Evolutionary conservation across 2,329 filamentous ascomycete species (phyloP), one percentile per base, ranked within the genome.

Genomic region (Fusarium miscanthi): DNA sequence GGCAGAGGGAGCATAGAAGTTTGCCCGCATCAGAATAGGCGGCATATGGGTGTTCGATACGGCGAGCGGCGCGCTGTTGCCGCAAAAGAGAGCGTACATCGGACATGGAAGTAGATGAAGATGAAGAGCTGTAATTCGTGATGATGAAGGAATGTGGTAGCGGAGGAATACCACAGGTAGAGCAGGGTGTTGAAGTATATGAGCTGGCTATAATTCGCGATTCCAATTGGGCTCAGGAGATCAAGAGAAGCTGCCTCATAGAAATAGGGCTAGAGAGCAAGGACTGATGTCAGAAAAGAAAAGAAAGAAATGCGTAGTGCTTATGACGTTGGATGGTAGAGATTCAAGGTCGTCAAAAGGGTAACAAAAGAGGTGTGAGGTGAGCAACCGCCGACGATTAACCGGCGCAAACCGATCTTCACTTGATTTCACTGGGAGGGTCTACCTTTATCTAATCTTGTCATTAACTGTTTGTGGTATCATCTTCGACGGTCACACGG

Each of bases 11-110:
- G 82, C 92, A 94, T 33, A 90, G 82, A 2, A 94, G 87, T 76
- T 89, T 91, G 68, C 92, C 92, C 19, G 89, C 85, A 70, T 90
- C 87, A 9, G 91, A 90, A 82, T 94, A 94, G 59, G 87, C 84
- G 45, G 91, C 91, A 75, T 91, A 85, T 8, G 91, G 89, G 76
- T 94, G 91, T 57, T 90, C 87, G 76, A 95, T 90, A 72, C 92
- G 89, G 63, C 94, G 90, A 69, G 92, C 88, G 62, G 90, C 90
- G 73, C 93, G 90, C 81, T 95, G 92, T 78, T 91, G 92, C 75
- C 93, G 92, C 64, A 97, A 87, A 53, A 97, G 88, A 40, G 93
- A 89, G 76, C 94, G 92, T 31, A 94, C 91, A 81, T 97, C 93
- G 74, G 93, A 87, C 93, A 96, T 95, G 72, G 49, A 67, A 46